These are phyloP conservation scores for Fraxinus nigra DNA, from an alignment of 305 asterid species.

Conservation along the genomic window DNA sequence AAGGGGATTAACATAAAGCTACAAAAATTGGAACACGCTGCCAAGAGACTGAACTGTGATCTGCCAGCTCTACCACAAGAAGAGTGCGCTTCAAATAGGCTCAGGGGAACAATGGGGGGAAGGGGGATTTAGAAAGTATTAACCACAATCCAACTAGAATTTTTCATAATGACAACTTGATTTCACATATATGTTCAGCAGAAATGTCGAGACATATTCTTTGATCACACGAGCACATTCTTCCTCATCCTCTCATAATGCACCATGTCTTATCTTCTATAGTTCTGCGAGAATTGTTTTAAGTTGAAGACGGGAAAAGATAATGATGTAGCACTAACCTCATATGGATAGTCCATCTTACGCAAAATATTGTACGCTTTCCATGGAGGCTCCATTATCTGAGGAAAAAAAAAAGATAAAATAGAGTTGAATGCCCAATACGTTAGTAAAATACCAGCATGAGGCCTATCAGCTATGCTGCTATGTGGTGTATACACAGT, in stretches of 20 bases:
- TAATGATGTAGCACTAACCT: constrained; percentile 53
- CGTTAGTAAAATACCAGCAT: constrained; percentile 19
- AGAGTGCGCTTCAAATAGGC: not conserved
- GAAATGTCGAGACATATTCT: not conserved
- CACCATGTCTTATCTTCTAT: not conserved
- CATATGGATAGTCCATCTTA: constrained; percentile 96
- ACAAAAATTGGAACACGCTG: not conserved
- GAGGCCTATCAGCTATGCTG: constrained; percentile 11
- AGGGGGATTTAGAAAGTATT: not conserved
- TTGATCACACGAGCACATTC: not conserved
- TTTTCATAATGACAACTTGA: not conserved
- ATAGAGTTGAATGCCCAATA: not conserved
- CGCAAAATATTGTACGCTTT: constrained; percentile 77
- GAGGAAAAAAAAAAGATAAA: constrained; percentile 27
- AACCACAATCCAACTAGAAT: not conserved
- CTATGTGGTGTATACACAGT: constrained; percentile 2
- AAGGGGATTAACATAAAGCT: not conserved
- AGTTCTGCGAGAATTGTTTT: not conserved
- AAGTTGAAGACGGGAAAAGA: not conserved
- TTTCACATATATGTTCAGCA: not conserved
- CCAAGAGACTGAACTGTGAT: not conserved
- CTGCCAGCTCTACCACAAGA: not conserved
- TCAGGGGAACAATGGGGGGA: not conserved
- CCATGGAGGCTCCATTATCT: constrained; percentile 99
- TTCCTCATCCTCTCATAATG: not conserved